Evolutionary conservation across 495 filamentous ascomycete genomes (phyloP), one percentile per base, ranked within the genome.

Genomic region (Oleoguttula mirabilis): DNA sequence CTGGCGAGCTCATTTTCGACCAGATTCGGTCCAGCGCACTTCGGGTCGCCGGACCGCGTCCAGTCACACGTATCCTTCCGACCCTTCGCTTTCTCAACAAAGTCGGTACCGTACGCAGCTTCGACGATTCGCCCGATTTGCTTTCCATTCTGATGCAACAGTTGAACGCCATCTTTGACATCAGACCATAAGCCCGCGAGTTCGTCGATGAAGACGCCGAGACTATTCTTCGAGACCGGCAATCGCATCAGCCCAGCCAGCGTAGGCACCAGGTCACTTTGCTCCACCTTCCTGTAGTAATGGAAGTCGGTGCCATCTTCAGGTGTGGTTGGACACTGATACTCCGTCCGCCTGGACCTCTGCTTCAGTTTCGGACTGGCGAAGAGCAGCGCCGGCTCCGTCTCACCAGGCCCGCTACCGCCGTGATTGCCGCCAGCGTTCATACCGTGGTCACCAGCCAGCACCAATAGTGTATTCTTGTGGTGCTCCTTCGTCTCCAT

Each of bases 401-500:
- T 96, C 64, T 99, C 90, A 4, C 92, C 86, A 14, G 82, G 72
- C 2, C 83, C 80, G 15, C 92, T 94, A 5, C 88, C 90, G 10
- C 90, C 90, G 59, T 99, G 90, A 55, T 96, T 96, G 3, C 90
- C 90, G 27, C 86, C 90, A 52, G 96, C 90, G 54, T 95, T 99
- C 90, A 99, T 99, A 15, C 90, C 90, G 58, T 99, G 90, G 56
- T 99, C 90, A 32, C 90, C 90, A 41, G 77, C 84, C 6, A 99
- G 63, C 1, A 99, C 74, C 37, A 99, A 72, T 12, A 96, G 67
- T 3, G 88, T 86, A 15, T 77, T 81, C 25, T 73, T 54, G 2
- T 94, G 73, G 60, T 93, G 80, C 23, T 22, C 31, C 30, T 83
- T 56, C 1, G 65, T 67, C 54, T 79, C 72, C 41, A 96, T 80